These are phyloP conservation scores for Coniella lustricola DNA, from an alignment of 2,329 filamentous ascomycete genomes.

Conservation along the genomic window DNA sequence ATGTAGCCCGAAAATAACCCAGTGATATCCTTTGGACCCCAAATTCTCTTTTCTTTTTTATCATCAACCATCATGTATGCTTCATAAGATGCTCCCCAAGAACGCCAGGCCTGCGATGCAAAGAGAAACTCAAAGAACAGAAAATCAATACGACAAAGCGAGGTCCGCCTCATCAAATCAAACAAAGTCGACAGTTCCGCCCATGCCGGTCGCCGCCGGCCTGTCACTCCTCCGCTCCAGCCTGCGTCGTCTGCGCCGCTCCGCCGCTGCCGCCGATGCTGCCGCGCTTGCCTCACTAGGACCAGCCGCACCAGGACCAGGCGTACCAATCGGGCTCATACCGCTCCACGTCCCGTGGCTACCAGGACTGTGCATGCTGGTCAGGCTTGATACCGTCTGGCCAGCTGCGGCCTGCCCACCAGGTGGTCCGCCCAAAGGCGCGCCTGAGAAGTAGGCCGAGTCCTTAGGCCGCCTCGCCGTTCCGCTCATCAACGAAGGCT, in stretches of 20 bases:
- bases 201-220: constrained; percentile 23
- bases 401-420: constrained; percentile 30
- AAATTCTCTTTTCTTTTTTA: neutral
- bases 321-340: constrained; percentile 32
- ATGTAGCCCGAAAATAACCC: neutral
- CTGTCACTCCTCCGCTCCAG: constrained; percentile 43
- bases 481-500: constrained; percentile 48
- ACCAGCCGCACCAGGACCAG: constrained; percentile 27
- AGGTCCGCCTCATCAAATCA: neutral
- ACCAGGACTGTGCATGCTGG: constrained; percentile 36
- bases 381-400: constrained; percentile 40
- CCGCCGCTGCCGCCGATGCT: constrained; percentile 37
- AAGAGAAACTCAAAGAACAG: neutral
- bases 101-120: constrained; percentile 10
- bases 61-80: neutral
- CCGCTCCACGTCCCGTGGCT: constrained; percentile 49
- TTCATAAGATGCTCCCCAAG: neutral
- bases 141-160: neutral
- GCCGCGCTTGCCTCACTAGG: constrained; percentile 30
- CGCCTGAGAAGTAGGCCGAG: constrained; percentile 54
- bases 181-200: constrained; percentile 19
- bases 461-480: constrained; percentile 43
- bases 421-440: constrained; percentile 31
- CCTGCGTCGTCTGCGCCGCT: constrained; percentile 49
- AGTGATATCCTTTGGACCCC: neutral